Conservation (phyloP, 2,329 filamentous ascomycete species). For the Curvularia sp. region DNA sequence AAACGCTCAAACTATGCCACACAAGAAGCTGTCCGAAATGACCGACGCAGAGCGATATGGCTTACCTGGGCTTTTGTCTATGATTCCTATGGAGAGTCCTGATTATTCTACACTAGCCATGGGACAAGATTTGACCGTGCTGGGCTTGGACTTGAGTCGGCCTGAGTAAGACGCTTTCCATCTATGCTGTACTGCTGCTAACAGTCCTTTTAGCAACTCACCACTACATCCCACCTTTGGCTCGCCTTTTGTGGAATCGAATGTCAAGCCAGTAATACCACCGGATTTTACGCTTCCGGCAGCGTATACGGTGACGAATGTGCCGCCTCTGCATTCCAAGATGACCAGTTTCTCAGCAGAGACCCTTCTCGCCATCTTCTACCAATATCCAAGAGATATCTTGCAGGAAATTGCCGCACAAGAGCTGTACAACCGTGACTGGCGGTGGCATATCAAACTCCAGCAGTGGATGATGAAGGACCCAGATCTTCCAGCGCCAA, state of each 20-base stretch:
- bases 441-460: constrained; percentile 62
- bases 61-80: constrained; percentile 64
- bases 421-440: constrained; percentile 63
- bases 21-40: constrained; percentile 63
- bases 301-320: constrained; percentile 71
- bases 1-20: constrained; percentile 45
- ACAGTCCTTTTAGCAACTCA: constrained; percentile 48
- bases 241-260: constrained; percentile 66
- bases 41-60: constrained; percentile 66
- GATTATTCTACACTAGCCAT: constrained; percentile 61
- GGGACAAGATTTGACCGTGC: constrained; percentile 68
- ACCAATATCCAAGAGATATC: constrained; percentile 69
- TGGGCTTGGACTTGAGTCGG: constrained; percentile 69
- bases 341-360: constrained; percentile 67
- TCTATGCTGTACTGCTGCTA: constrained; percentile 17
- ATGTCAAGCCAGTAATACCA: constrained; percentile 63
- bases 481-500: constrained; percentile 52
- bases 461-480: constrained; percentile 65
- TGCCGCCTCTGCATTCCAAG: constrained; percentile 65
- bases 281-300: constrained; percentile 68
- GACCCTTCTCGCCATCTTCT: constrained; percentile 74
- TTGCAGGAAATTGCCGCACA: constrained; percentile 70
- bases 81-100: constrained; percentile 62
- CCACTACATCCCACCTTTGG: constrained; percentile 69
- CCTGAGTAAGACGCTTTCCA: constrained; percentile 59